phyloP scores from a whole-genome alignment of 2,329 filamentous ascomycete genomes.

The Herpotrichia juniperi region DNA sequence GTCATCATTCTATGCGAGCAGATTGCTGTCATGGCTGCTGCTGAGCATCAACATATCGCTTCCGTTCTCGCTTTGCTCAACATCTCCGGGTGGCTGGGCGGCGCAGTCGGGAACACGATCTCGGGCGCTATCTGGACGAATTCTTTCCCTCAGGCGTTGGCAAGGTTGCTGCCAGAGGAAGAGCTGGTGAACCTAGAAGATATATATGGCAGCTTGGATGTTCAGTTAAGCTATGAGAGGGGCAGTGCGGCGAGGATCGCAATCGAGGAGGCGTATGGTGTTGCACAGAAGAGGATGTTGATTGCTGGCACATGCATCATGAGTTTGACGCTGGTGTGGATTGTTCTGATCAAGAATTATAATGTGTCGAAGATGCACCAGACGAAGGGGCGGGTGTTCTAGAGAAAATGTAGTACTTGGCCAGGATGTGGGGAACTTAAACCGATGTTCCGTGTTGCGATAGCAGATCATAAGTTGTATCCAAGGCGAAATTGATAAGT shows the following conservation, averaged over 20 bases:
- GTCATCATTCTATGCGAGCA: constrained; percentile 33
- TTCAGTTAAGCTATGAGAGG: constrained; percentile 59
- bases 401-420: too few relatives aligned
- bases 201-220: constrained; percentile 59
- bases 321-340: background rate
- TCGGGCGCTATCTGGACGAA: constrained; percentile 68
- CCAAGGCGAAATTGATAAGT: too few relatives aligned
- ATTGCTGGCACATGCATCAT: constrained; percentile 31
- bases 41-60: constrained; percentile 28
- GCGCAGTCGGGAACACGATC: constrained; percentile 53
- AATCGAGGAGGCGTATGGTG: constrained; percentile 38
- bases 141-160: constrained; percentile 60
- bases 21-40: constrained; percentile 27
- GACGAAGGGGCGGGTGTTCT: background rate
- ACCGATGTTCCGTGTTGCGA: too few relatives aligned
- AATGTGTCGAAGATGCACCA: background rate
- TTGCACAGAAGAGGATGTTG: constrained; percentile 37
- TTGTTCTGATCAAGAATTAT: background rate
- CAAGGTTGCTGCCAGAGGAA: constrained; percentile 51
- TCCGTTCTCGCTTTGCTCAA: constrained; percentile 53
- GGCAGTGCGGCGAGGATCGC: constrained; percentile 55
- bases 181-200: constrained; percentile 37
- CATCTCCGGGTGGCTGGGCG: constrained; percentile 63
- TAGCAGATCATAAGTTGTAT: too few relatives aligned
- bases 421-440: too few relatives aligned